Evolutionary conservation across 179 eudicot species (phyloP), one percentile per base, ranked within the genome.

Genomic region (Actinidia polygama): DNA sequence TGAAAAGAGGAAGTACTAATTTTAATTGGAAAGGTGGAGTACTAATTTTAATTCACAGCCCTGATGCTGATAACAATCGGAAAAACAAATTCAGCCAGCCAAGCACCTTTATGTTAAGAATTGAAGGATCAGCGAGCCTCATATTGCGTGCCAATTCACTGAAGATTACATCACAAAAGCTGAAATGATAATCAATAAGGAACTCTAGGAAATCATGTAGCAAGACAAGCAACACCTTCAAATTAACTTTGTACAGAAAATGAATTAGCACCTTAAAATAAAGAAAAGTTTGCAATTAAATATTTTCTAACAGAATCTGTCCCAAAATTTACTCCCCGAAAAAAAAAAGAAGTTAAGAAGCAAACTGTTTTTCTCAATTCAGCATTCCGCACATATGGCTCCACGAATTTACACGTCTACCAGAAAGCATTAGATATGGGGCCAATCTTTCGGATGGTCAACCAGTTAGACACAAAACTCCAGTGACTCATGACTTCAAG

Each of bases 191-290:
- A 85, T 96, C 97, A 57, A 98, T 93, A 84, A 96, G 89, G 83
- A 96, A 96, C 84, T 93, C 98, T 6, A 98, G 99, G 78, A 94
- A 96, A 90, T 96, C 99, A 81, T 96, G 99, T 78, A 95, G 94
- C 82, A 96, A 85, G 87, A 96, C 98, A 78, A 95, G 87, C 91
- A 96, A 88, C 82, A 92, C 98, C 88, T 98, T 88, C 75, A 95
- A 87, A 68, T 94, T 93, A 79, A 98, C 98, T 85, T 89, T 93
- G 89, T 95, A 96, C 69, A 96, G 90, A 87, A 93, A 89, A 72
- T 93, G 94, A 81, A 95, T 90, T 98, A 95, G 85, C 83, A 88
- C 71, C 73, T 1, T 47, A 4, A 78, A 63, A 66, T 16, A 61
- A 63, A 66, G 19, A 49, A 62, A 23, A 79, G 87, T 92, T 91